These are phyloP conservation scores for Clitoria ternatea DNA, from an alignment of 306 rosid species.

Conservation along the genomic window DNA sequence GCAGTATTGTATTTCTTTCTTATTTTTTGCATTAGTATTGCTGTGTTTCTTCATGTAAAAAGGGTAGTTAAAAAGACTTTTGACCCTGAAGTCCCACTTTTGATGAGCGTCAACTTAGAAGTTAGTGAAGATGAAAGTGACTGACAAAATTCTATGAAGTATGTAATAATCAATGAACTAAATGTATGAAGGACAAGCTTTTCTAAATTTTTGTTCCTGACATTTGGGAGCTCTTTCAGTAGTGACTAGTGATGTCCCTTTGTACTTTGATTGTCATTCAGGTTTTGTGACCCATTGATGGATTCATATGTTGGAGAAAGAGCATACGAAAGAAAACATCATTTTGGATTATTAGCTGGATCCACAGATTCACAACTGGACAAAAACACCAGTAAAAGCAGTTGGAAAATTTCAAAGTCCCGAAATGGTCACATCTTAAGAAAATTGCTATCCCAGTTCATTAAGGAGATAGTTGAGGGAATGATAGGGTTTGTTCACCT, in stretches of 20 bases:
- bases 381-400: constrained; percentile 44
- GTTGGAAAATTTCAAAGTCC: constrained; percentile 75
- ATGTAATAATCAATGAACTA: constrained; percentile 1
- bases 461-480: constrained; percentile 95
- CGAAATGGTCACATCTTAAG: constrained; percentile 52
- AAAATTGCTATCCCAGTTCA: constrained; percentile 75
- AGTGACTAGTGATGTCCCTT: constrained; percentile 24
- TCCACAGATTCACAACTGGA: constrained; percentile 40
- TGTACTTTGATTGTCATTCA: constrained; percentile 30
- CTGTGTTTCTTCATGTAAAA: not conserved
- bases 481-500: constrained; percentile 95
- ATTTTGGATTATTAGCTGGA: constrained; percentile 35
- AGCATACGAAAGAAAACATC: constrained; percentile 39
- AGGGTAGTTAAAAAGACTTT: not conserved
- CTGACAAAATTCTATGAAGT: not conserved
- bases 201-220: not conserved
- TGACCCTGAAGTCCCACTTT: not conserved
- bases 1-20: not conserved
- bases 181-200: not conserved
- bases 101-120: not conserved
- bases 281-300: constrained; percentile 87
- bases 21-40: not conserved
- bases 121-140: not conserved
- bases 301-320: constrained; percentile 49
- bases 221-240: not conserved